Evolutionary conservation across 2,329 filamentous ascomycete genomes (phyloP).

Genomic region (Byssothecium circinans): DNA sequence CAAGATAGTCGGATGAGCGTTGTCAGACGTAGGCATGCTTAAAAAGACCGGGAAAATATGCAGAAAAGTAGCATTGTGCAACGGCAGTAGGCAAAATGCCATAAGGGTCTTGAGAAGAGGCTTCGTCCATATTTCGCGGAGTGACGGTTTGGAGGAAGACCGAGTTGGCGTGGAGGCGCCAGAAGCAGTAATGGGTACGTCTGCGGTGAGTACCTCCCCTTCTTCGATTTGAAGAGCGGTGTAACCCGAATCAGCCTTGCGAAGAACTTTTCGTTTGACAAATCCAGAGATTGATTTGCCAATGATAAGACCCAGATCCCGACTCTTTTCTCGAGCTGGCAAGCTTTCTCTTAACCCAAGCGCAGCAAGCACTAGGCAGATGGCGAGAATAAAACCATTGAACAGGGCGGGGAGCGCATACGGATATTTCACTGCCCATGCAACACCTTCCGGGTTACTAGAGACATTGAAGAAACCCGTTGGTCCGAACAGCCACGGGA

Average conservation of each 20-base stretch:
- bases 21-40: constrained; percentile 40
- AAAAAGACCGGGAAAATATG: constrained; percentile 52
- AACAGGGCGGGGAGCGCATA: constrained; percentile 69
- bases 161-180: constrained; percentile 16
- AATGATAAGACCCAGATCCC: constrained; percentile 41
- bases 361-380: constrained; percentile 57
- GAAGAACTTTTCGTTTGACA: constrained; percentile 26
- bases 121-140: constrained; percentile 47
- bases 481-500: constrained; percentile 64
- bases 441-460: constrained; percentile 60
- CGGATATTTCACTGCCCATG: constrained; percentile 66
- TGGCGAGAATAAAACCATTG: constrained; percentile 61
- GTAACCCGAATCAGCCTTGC: constrained; percentile 13
- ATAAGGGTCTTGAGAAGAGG: constrained; percentile 46
- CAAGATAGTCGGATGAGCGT: constrained; percentile 33
- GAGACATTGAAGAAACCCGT: constrained; percentile 63
- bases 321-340: constrained; percentile 33
- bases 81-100: constrained; percentile 47
- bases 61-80: constrained; percentile 51
- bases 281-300: constrained; percentile 34
- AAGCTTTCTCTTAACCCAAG: constrained; percentile 65
- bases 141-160: constrained; percentile 57
- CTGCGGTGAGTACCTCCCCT: constrained; percentile 3
- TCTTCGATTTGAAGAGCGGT: constrained; percentile 19
- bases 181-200: constrained; percentile 8